Evolutionary conservation across 2,329 filamentous ascomycete species (phyloP), one percentile per base, ranked within the genome.

Genomic region (Parastagonospora avenae): DNA sequence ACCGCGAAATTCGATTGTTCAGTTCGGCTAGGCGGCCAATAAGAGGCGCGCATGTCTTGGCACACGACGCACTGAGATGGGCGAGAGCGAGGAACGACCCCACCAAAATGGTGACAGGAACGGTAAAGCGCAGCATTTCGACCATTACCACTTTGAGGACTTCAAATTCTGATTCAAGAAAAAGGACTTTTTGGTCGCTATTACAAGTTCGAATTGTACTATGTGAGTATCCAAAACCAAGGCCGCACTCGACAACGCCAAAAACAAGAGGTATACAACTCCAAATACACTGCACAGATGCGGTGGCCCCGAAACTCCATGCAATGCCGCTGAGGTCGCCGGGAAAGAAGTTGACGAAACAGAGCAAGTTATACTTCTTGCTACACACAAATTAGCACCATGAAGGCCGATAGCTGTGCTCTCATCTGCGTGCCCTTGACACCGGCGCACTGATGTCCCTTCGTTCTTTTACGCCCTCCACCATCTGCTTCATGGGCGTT

Each of bases 401-500:
- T 8, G 7, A 15, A 30, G 27, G 12, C 8, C 2, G 9, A 37
- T 19, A 27, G 10, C 11, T n/a, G 4, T 11, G 10, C 15, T 14
- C 40, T 56, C 48, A 59, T 46, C 45, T 54, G 30, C 67, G 62
- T 27, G 65, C 52, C 36, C 67, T 62, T 8, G 64, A 60, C 8
- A 72, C 70, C 27, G 78, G 78, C 40, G 78, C 78, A 55, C 76
- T 79, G 54, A 79, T 74, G 57, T 80, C 78, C 47, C 78, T 70
- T 46, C 78, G 69, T 42, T 74, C 74, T 46, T 68, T 72, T 16
- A 73, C 74, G 24, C 79, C 83, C 54, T 80, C 76, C 33, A 84
- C 68, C 79, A 83, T 82, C 70, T 82, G 80, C 72, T 82, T 85
- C 54, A 79, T 77, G 8, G 85, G 85, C 35, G 87, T 88, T 52